Percentiles rank a stretch among this genome's conserved stretches.
phyloP scores from a whole-genome alignment of 192 early-diverging fungal genomes.

The Entomortierella lignicola region DNA sequence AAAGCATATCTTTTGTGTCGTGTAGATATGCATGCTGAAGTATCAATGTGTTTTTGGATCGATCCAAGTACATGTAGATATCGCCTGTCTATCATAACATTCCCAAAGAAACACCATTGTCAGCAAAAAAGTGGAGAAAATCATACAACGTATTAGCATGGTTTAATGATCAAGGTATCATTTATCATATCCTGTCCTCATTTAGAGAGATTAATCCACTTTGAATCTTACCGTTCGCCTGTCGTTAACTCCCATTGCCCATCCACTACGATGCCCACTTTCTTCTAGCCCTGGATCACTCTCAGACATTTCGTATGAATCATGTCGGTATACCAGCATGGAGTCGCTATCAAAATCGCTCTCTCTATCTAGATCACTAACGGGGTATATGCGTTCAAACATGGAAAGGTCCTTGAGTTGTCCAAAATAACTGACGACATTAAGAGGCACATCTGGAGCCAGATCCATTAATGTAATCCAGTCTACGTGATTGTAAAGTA shows the following conservation, averaged over 20 bases:
- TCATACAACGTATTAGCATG: background rate
- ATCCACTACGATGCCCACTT: background rate
- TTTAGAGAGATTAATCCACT: too few species aligned
- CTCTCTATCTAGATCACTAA: background rate
- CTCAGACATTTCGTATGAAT: background rate
- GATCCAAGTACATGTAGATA: conserved; percentile 26
- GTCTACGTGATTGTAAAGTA: conserved; percentile 12
- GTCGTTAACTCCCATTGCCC: conserved; percentile 6
- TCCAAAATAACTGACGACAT: conserved; percentile 41
- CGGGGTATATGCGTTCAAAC: conserved; percentile 12
- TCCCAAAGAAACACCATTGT: background rate
- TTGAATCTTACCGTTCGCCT: conserved; percentile 4
- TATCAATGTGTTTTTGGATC: conserved; percentile 20
- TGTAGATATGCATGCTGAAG: conserved; percentile 39
- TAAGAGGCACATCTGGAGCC: conserved; percentile 7
- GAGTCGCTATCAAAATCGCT: background rate
- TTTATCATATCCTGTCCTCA: background rate
- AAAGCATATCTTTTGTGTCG: conserved; percentile 35
- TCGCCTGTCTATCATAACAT: conserved; percentile 33
- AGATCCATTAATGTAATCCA: conserved; percentile 31
- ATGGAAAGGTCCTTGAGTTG: conserved; percentile 26
- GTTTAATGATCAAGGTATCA: background rate
- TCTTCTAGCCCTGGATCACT: background rate
- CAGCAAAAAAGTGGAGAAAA: background rate
- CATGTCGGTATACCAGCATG: background rate